These are phyloP conservation scores for Solanum arcanum DNA, from an alignment of 257 asterid species.

Conservation along the genomic window DNA sequence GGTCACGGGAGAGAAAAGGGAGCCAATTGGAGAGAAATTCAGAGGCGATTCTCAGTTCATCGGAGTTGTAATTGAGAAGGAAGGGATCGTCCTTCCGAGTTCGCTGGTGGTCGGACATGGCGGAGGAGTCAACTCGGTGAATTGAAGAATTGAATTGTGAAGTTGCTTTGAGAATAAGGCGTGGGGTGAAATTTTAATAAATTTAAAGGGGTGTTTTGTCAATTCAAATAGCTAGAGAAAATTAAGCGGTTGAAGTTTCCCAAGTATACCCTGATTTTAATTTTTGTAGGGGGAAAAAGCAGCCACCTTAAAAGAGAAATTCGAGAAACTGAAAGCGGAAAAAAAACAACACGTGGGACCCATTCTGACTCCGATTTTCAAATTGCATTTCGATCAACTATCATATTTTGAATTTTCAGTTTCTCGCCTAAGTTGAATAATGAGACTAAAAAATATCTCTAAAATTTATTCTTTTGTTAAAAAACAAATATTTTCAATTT, in stretches of 20 bases:
- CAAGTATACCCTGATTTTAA: background rate
- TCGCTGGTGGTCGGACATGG: constrained; percentile 8
- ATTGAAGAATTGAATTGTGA: background rate
- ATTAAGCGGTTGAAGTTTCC: background rate
- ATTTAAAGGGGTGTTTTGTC: background rate
- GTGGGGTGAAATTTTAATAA: background rate
- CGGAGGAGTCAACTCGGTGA: constrained; percentile 1
- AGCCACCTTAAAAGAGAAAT: background rate
- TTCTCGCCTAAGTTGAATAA: too few species aligned
- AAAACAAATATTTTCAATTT: too few species aligned
- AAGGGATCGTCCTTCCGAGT: constrained; percentile 28
- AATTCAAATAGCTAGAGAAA: background rate
- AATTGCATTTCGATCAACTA: too few species aligned
- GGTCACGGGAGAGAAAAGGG: constrained; percentile 75
- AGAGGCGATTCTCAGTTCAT: constrained; percentile 61
- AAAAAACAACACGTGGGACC: background rate
- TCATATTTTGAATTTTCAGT: too few species aligned
- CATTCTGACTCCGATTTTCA: too few species aligned
- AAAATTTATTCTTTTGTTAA: too few species aligned
- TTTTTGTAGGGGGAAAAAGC: background rate
- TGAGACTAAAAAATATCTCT: too few species aligned
- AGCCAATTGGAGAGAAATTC: constrained; percentile 88
- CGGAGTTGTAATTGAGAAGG: constrained; percentile 35
- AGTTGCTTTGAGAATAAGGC: background rate
- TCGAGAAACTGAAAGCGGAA: background rate